Evolutionary conservation across 2,329 filamentous ascomycete species (phyloP).

Genomic region (Scedosporium apiospermum): DNA sequence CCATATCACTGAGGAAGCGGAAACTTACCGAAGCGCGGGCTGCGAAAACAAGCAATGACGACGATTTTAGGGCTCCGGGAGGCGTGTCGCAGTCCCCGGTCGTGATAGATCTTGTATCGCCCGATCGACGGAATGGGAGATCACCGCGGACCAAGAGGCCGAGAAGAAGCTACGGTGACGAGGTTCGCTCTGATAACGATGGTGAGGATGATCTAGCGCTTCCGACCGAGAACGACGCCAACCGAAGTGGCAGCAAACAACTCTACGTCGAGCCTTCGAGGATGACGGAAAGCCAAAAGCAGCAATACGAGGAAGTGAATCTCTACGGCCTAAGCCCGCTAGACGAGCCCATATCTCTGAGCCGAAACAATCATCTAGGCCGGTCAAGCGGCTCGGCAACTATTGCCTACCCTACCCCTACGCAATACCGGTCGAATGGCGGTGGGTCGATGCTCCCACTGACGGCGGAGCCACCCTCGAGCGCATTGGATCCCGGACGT

Average conservation of each 20-base stretch:
- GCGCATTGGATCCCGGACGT: background rate
- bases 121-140: background rate
- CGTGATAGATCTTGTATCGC: background rate
- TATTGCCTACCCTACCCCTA: conserved; percentile 26
- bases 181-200: conserved; percentile 4
- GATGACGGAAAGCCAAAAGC: conserved; percentile 27
- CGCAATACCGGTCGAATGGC: background rate
- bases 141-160: background rate
- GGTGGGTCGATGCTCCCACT: background rate
- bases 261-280: conserved; percentile 16
- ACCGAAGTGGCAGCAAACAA: background rate
- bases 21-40: background rate
- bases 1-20: conserved; percentile 9
- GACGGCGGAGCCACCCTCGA: background rate
- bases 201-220: conserved; percentile 11
- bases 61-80: background rate
- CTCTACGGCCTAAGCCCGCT: conserved; percentile 11
- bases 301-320: conserved; percentile 22
- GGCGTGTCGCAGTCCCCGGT: background rate
- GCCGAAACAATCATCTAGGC: conserved; percentile 14
- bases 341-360: conserved; percentile 2
- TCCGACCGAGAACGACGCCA: conserved; percentile 11
- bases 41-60: background rate
- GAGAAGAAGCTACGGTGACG: background rate
- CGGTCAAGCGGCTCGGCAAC: conserved; percentile 21